Conservation (phyloP, 1,139 yeast species). For the Pichia sp. region DNA sequence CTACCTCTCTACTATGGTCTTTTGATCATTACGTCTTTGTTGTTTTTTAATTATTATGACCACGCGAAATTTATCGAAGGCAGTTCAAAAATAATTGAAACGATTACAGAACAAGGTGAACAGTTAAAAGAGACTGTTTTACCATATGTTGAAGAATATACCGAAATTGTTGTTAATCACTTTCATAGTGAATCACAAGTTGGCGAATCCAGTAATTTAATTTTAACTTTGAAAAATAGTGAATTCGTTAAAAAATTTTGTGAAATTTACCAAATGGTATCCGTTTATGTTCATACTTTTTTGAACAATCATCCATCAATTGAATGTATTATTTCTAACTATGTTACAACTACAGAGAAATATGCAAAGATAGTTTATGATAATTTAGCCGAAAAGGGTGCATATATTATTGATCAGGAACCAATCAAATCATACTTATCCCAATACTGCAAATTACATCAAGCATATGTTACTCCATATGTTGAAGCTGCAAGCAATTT, state of each 20-base stretch:
- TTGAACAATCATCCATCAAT: background rate
- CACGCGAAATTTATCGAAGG: constrained; percentile 6
- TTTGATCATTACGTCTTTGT: constrained; percentile 4
- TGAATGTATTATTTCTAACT: background rate
- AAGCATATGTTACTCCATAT: constrained; percentile 8
- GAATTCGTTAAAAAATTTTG: background rate
- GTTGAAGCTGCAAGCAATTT: constrained; percentile 6
- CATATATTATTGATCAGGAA: background rate
- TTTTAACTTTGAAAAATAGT: background rate
- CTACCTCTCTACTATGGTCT: constrained; percentile 7
- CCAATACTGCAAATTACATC: constrained; percentile 5
- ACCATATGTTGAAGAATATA: background rate
- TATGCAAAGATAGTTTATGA: constrained; percentile 6
- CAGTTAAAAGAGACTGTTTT: background rate
- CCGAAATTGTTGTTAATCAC: background rate
- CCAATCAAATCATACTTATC: constrained; percentile 8
- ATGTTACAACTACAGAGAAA: background rate
- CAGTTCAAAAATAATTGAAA: background rate
- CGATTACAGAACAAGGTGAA: background rate
- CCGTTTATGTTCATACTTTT: background rate
- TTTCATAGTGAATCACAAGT: background rate
- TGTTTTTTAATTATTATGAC: constrained; percentile 5
- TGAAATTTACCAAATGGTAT: background rate
- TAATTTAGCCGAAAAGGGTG: background rate
- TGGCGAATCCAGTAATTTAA: background rate